Percentiles rank a stretch among this genome's conserved stretches.
phyloP scores from a whole-genome alignment of 2,329 filamentous ascomycete species.

The Ascocoryne sarcoides region DNA sequence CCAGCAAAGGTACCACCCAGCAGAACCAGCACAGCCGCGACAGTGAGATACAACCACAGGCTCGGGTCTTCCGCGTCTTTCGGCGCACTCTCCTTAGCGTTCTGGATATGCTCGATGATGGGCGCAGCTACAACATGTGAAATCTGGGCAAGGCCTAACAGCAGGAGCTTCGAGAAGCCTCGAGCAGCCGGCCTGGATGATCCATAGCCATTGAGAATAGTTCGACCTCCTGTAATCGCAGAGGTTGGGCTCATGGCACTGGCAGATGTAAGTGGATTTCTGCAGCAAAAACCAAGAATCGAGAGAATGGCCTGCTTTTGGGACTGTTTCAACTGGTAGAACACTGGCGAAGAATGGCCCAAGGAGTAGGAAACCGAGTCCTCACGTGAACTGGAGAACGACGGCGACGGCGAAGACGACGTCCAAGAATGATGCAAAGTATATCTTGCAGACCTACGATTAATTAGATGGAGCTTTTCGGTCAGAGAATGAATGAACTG shows the following conservation, averaged over 20 bases:
- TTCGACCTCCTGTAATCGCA: neutral
- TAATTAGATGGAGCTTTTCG: too few relatives aligned
- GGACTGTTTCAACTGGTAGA: too few relatives aligned
- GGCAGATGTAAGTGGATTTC: neutral
- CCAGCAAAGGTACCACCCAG: conserved; percentile 90
- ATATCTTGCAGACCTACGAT: too few relatives aligned
- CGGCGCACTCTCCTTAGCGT: conserved; percentile 35
- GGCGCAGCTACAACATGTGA: conserved; percentile 26
- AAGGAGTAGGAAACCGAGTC: too few relatives aligned
- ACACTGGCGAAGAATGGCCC: too few relatives aligned
- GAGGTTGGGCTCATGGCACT: neutral
- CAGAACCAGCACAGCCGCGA: conserved; percentile 74
- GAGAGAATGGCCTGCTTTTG: too few relatives aligned
- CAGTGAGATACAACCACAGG: conserved; percentile 72
- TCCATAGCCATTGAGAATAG: neutral
- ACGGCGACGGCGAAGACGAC: too few relatives aligned
- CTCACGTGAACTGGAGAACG: too few relatives aligned
- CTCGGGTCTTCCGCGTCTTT: conserved; percentile 50
- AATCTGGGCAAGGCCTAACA: conserved; percentile 37
- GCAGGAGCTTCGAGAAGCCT: conserved; percentile 43
- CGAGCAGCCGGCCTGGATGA: conserved; percentile 35
- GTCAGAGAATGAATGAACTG: too few relatives aligned
- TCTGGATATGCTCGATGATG: conserved; percentile 32
- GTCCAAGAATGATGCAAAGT: too few relatives aligned
- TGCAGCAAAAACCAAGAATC: neutral